A percentile compares a stretch with the other conserved stretches of the same genome.
These are phyloP conservation scores for Tieghemiomyces parasiticus DNA, from an alignment of 192 early-diverging fungal species.

Conservation along the genomic window DNA sequence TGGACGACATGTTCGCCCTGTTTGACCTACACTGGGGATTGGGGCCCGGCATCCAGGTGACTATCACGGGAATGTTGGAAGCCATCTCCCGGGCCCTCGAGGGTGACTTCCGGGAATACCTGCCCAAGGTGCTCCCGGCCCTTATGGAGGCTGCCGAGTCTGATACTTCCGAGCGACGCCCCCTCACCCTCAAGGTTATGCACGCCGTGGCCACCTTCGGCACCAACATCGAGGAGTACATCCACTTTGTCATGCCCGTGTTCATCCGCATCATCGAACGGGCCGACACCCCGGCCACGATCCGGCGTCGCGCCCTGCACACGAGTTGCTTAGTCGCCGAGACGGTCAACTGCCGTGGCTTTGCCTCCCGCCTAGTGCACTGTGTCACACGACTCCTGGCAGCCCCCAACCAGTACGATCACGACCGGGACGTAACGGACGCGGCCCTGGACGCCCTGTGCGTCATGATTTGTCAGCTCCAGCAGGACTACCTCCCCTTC, in stretches of 20 bases:
- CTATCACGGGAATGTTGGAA: conserved; percentile 73
- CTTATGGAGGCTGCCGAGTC: conserved; percentile 74
- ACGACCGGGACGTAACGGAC: conserved; percentile 33
- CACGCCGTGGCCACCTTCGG: conserved; percentile 72
- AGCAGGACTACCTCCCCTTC: conserved; percentile 73
- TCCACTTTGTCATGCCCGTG: conserved; percentile 77
- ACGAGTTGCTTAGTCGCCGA: conserved; percentile 58
- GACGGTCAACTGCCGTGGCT: conserved; percentile 66
- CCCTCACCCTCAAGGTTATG: conserved; percentile 47
- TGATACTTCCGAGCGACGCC: conserved; percentile 54
- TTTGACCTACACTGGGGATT: conserved; percentile 64
- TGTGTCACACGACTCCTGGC: conserved; percentile 64
- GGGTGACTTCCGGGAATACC: conserved; percentile 74
- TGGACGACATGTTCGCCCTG: conserved; percentile 64
- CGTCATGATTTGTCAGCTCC: conserved; percentile 67
- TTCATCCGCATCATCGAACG: conserved; percentile 70
- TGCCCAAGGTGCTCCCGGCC: conserved; percentile 64
- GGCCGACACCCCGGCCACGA: conserved; percentile 35
- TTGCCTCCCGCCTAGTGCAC: conserved; percentile 77
- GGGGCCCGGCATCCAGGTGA: conserved; percentile 54
- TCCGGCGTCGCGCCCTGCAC: conserved; percentile 49
- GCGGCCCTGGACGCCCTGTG: conserved; percentile 71
- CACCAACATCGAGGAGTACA: conserved; percentile 78
- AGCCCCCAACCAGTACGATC: conserved; percentile 13
- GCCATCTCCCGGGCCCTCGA: conserved; percentile 69